Evolutionary conservation across 2,329 filamentous ascomycete species (phyloP), one percentile per base, ranked within the genome.

Genomic region (Cytospora schulzeri): DNA sequence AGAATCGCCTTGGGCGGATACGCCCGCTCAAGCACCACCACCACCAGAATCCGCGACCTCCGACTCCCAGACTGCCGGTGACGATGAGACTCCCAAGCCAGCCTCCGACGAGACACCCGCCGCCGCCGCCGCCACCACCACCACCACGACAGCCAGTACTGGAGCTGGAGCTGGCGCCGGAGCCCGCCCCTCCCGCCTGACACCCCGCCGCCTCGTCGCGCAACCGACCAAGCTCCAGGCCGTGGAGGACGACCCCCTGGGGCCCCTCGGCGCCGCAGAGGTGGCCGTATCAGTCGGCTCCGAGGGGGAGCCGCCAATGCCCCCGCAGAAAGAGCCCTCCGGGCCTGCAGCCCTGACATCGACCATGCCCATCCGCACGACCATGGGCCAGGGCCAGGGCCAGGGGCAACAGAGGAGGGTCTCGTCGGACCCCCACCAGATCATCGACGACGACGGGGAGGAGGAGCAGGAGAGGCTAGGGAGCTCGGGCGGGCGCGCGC

Each of bases 181-280:
- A 12, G 65, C 76, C 68, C 80, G 81, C 35, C 75, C 80, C 14
- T 79, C 80, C 29, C 80, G 82, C 67, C 74, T 77, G n/a, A 76
- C 74, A 4, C 82, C 82, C 45, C 86, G 88, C 69, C 85, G 88
- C 67, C 80, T 92, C 72, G 88, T 89, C 70, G 88, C 89, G 65
- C 90, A 93, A 74, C 86, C 90, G 33, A 93, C 91, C 55, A 89
- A 88, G 61, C 88, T 94, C 66, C 88, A 94, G 77, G 89, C 89
- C 67, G 89, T 92, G 69, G 86, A 89, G 52, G 90, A 93, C 73
- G 85, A 88, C 68, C 89, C 90, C 63, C 84, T 93, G 54, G 92
- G 91, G 1, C 91, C 91, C 26, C 80, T 96, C 59, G 91, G 91
- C 65, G 89, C 88, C 61, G 3, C 71, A 29, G 71, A 74, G 61